phyloP scores from a whole-genome alignment of 179 eudicot species.

The Vitellaria paradoxa region DNA sequence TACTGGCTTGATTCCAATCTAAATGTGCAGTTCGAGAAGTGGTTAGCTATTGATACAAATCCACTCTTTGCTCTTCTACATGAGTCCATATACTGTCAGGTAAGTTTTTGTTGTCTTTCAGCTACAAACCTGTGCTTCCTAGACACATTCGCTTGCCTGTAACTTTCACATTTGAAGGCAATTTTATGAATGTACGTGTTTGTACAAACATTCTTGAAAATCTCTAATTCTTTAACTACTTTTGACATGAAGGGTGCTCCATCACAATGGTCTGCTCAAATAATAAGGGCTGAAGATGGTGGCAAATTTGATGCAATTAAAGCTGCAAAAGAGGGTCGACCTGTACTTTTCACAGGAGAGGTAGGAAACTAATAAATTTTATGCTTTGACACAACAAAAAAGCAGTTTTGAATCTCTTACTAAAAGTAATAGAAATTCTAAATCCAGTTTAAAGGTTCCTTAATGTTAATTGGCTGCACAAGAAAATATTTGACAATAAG shows the following conservation, averaged over 20 bases:
- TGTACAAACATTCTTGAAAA: neutral
- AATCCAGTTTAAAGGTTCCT: no score
- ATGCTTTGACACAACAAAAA: neutral
- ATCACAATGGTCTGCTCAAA: constrained; percentile 87
- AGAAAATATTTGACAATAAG: no score
- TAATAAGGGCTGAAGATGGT: constrained; percentile 57
- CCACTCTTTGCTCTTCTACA: constrained; percentile 87
- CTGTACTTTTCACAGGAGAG: constrained; percentile 90
- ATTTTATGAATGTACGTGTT: neutral
- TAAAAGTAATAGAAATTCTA: no score
- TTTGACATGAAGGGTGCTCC: constrained; percentile 69
- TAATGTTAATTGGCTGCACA: no score
- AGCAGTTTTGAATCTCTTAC: neutral
- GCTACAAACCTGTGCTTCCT: neutral
- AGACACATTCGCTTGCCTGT: constrained; percentile 12
- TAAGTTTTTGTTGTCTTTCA: constrained; percentile 11
- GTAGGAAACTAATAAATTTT: constrained; percentile 27
- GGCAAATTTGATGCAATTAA: constrained; percentile 70
- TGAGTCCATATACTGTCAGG: constrained; percentile 93
- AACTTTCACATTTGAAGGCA: no score
- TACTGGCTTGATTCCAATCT: constrained; percentile 15
- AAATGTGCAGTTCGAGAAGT: constrained; percentile 69
- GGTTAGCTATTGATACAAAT: constrained; percentile 69
- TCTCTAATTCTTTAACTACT: constrained; percentile 4
- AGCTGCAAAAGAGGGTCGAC: constrained; percentile 80